Evolutionary conservation across 2,329 filamentous ascomycete genomes (phyloP).

Genomic region (Calycina marina): DNA sequence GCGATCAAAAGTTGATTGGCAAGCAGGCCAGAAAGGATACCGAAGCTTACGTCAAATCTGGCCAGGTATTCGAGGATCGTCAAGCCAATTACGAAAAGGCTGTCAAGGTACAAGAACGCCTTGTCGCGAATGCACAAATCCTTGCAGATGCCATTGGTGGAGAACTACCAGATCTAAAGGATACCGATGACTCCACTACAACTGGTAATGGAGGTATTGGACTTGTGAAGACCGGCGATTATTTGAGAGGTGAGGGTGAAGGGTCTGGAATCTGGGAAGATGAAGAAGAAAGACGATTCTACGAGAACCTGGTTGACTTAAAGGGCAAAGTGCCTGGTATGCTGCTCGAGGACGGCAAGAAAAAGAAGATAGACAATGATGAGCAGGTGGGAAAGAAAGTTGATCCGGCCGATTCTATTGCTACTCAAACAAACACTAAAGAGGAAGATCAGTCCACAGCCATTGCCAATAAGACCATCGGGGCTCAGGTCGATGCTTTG

Average conservation of each 20-base stretch:
- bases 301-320: constrained; percentile 89
- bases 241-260: constrained; percentile 77
- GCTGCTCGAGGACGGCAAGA: constrained; percentile 83
- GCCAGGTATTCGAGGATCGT: constrained; percentile 94
- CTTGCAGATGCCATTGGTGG: constrained; percentile 75
- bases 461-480: constrained; percentile 95
- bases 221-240: constrained; percentile 85
- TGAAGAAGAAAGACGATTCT: constrained; percentile 93
- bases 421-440: constrained; percentile 31
- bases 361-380: constrained; percentile 74
- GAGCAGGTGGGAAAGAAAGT: constrained; percentile 69
- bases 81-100: constrained; percentile 94
- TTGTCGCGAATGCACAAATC: constrained; percentile 79
- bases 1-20: constrained; percentile 82
- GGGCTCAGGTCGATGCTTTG: constrained; percentile 87
- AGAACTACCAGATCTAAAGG: constrained; percentile 88
- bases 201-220: constrained; percentile 68
- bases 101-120: constrained; percentile 78
- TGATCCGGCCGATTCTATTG: constrained; percentile 34
- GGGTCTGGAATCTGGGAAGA: constrained; percentile 97
- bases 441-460: constrained; percentile 79
- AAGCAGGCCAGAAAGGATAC: constrained; percentile 87
- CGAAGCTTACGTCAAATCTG: constrained; percentile 95
- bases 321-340: constrained; percentile 93
- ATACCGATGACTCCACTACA: constrained; percentile 57